Conservation (phyloP, 202 grass and related monocot genomes). For the Carex arenaria region DNA sequence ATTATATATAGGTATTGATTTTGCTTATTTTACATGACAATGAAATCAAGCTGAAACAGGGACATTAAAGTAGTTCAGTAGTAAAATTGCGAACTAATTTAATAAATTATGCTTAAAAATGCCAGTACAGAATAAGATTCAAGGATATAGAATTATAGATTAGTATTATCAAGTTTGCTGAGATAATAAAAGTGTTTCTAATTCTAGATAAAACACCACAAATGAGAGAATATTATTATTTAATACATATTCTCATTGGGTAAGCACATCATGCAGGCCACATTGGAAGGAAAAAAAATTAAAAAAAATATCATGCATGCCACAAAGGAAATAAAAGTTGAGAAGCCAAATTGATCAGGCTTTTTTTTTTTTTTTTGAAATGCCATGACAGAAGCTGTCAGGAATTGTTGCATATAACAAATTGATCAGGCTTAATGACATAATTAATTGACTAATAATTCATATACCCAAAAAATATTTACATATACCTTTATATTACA, state of each 20-base stretch:
- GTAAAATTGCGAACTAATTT: not conserved
- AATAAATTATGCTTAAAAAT: not conserved
- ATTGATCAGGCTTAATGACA: constrained; percentile 2
- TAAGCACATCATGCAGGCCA: constrained; percentile 5
- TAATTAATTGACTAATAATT: not conserved
- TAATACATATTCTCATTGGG: not conserved
- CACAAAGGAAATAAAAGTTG: not conserved
- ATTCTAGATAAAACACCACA: not conserved
- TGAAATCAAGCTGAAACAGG: not conserved
- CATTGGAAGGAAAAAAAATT: not conserved
- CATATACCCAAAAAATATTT: not conserved
- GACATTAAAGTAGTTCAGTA: not conserved
- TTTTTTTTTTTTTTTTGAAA: no score
- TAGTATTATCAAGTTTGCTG: not conserved
- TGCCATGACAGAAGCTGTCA: no score
- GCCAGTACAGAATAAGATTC: not conserved
- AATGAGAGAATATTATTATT: not conserved
- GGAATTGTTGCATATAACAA: no score
- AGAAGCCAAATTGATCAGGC: constrained; percentile 4
- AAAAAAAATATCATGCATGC: not conserved
- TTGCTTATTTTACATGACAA: constrained; percentile 2
- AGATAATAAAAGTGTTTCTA: not conserved
- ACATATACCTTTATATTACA: not conserved
- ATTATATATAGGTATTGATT: not conserved
- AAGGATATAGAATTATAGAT: not conserved